phyloP scores from a whole-genome alignment of 2,329 filamentous ascomycete species.

The Phyllosticta citrichinensis region DNA sequence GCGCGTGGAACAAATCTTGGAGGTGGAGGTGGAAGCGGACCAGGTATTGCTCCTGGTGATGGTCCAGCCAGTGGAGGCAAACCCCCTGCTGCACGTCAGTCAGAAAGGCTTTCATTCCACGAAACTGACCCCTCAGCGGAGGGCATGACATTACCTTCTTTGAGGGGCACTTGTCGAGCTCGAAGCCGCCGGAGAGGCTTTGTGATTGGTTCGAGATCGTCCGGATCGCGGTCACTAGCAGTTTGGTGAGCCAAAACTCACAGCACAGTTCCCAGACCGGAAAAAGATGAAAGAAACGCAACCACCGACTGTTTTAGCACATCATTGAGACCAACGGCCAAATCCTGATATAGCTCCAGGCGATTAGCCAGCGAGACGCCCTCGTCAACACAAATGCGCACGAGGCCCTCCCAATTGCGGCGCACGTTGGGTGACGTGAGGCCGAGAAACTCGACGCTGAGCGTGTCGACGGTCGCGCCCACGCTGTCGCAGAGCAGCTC shows the following conservation, averaged over 20 bases:
- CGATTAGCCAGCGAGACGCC: constrained; percentile 1
- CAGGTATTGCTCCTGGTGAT: too few relatives aligned
- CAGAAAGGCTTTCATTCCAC: too few relatives aligned
- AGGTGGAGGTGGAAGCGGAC: background rate
- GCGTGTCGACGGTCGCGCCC: background rate
- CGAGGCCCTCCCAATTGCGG: constrained; percentile 1
- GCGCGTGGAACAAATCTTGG: background rate
- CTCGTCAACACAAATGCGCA: background rate
- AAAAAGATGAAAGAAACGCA: background rate
- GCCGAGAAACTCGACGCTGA: constrained; percentile 2
- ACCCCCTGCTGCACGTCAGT: too few relatives aligned
- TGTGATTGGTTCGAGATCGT: background rate
- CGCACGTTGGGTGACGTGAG: background rate
- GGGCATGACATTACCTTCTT: background rate
- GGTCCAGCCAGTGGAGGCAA: too few relatives aligned
- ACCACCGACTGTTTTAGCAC: constrained; percentile 1
- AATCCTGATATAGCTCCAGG: constrained; percentile 5
- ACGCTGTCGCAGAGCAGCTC: constrained; percentile 9
- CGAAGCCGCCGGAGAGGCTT: background rate
- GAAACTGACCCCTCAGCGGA: too few relatives aligned
- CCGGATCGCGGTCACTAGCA: background rate
- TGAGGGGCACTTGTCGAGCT: background rate
- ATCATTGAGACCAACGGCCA: background rate
- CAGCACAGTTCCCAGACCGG: background rate
- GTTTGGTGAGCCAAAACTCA: background rate